phyloP scores from a whole-genome alignment of 345 rosid species.

The Arabidopsis thaliana region TAIR10.1 NC_003071.7:16307501-16308000 shows the following conservation, averaged over 20 bases:
- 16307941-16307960: neutral
- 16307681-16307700: constrained; percentile 64
- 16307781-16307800: constrained; percentile 68
- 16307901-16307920: constrained; percentile 74
- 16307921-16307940: constrained; percentile 66
- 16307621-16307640: constrained; percentile 65
- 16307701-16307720: constrained; percentile 60
- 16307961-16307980: neutral
- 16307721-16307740: constrained; percentile 69
- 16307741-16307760: constrained; percentile 62
- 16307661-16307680: constrained; percentile 60
- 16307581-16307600: neutral
- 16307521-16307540: neutral
- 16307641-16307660: constrained; percentile 59
- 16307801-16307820: constrained; percentile 66
- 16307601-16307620: constrained; percentile 54
- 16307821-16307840: constrained; percentile 43
- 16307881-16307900: constrained; percentile 62
- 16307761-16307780: constrained; percentile 81
- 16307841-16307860: neutral
- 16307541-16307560: neutral
- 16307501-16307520: neutral
- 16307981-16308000: neutral
- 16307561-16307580: no score
- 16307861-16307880: neutral